Evolutionary conservation across 495 filamentous ascomycete genomes (phyloP), one percentile per base, ranked within the genome.

Genomic region (Pyronema omphalodes): DNA sequence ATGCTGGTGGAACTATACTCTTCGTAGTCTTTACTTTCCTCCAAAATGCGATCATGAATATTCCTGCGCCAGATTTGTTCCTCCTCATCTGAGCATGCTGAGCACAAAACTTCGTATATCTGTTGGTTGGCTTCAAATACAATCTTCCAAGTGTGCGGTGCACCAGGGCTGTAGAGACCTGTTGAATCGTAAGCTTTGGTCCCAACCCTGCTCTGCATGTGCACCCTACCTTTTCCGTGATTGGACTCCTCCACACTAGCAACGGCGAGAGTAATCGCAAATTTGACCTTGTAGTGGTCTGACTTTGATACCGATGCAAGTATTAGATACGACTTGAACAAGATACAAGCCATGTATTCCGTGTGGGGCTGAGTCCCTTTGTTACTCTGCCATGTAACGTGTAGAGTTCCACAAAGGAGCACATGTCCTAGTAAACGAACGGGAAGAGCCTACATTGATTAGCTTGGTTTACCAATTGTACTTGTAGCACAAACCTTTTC

Each of bases 121-220:
- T 81, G 79, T 56, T 84, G 74, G 44, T 82, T 73, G 41, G 77
- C 74, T 59, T 88, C 82, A 59, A 96, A 95, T 12, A 84, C 71
- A n/a, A 95, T 64, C 66, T 95, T 98, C 89, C 88, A 96, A 1
- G 87, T 88, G 65, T 85, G 85, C 9, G 81, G 78, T 17, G 84
- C 86, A 15, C 80, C 84, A 61, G 89, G 78, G 63, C 87, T 95
- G 69, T 83, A 84, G 6, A 94, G 67, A 1, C 88, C 88, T 93
- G 57, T 46, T 12, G 55, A 50, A 58, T 43, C 37, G 34, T 47
- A 18, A 47, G 44, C 18, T 47, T 15, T 29, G 23, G 23, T 29
- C 23, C 5, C 23, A 29, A 29, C 23, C 23, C 23, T 29, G 23
- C 23, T 29, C 23, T 29, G 23, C 23, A 41, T 41, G 39, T 41